These are phyloP conservation scores for Raddia guianensis DNA, from an alignment of 176 grass and related monocot genomes.

Conservation along the genomic window DNA sequence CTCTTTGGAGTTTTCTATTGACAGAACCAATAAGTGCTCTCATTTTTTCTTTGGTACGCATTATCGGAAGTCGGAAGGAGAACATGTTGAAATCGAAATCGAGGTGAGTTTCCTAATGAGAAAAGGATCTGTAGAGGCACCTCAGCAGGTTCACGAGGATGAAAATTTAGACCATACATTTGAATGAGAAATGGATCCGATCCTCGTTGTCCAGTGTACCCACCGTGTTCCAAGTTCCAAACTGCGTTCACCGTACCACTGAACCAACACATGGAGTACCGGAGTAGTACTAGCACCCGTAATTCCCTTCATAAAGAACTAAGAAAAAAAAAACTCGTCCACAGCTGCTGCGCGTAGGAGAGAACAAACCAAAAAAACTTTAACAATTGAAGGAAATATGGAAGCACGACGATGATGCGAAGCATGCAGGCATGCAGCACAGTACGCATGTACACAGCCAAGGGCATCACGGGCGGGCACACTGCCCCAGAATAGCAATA, in stretches of 20 bases:
- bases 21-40: neutral
- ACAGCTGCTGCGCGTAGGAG: no score
- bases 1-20: neutral
- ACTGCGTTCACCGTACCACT: neutral
- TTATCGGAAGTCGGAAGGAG: neutral
- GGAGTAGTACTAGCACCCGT: neutral
- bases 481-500: neutral
- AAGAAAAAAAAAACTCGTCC: no score
- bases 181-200: neutral
- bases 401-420: neutral
- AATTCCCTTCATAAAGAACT: no score
- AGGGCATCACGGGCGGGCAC: slow-evolving; percentile 17
- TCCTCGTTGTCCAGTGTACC: no score
- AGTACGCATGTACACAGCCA: neutral
- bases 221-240: no score
- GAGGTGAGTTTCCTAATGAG: neutral
- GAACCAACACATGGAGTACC: neutral
- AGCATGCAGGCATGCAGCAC: no score
- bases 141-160: neutral
- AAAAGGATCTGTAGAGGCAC: slow-evolving; percentile 27
- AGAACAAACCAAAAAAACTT: no score
- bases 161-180: slow-evolving; percentile 27
- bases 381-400: no score
- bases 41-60: neutral
- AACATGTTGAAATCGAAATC: neutral